Evolutionary conservation across 2,329 filamentous ascomycete genomes (phyloP).

Genomic region (Neofusicoccum cordaticola): DNA sequence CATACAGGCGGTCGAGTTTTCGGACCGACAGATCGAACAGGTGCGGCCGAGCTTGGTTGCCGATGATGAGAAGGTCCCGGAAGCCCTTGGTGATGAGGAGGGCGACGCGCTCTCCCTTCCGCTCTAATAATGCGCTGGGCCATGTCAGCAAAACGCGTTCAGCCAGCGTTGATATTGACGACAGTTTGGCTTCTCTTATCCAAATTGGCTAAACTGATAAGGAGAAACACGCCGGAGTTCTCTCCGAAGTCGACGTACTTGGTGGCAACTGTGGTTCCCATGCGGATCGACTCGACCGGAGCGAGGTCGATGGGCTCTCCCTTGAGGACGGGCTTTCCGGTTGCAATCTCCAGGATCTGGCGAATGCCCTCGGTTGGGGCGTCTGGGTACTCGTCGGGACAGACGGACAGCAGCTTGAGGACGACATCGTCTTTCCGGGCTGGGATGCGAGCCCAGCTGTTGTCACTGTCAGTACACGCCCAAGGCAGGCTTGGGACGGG

Average conservation of each 20-base stretch:
- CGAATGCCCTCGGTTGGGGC: conserved; percentile 34
- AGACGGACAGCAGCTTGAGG: conserved; percentile 30
- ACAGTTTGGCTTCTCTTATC: neutral
- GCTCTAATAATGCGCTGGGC: conserved; percentile 25
- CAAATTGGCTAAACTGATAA: neutral
- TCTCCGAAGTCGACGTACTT: conserved; percentile 46
- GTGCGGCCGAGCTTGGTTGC: conserved; percentile 26
- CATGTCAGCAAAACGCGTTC: conserved; percentile 15
- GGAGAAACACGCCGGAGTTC: neutral
- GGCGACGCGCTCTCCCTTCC: conserved; percentile 20
- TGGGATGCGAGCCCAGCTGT: conserved; percentile 81
- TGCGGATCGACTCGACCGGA: conserved; percentile 24
- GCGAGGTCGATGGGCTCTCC: conserved; percentile 24
- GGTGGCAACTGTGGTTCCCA: conserved; percentile 70
- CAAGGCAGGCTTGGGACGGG: neutral
- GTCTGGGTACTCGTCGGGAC: conserved; percentile 31
- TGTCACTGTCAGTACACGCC: conserved; percentile 18
- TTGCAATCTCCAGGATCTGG: conserved; percentile 26
- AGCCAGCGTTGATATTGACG: neutral
- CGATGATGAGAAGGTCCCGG: conserved; percentile 55
- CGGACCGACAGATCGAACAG: conserved; percentile 27
- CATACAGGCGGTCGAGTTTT: conserved; percentile 23
- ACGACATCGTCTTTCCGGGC: conserved; percentile 69
- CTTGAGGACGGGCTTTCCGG: conserved; percentile 21
- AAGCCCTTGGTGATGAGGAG: conserved; percentile 49